Conservation (phyloP, 2,329 filamentous ascomycete genomes). For the Aureobasidium namibiae region DNA sequence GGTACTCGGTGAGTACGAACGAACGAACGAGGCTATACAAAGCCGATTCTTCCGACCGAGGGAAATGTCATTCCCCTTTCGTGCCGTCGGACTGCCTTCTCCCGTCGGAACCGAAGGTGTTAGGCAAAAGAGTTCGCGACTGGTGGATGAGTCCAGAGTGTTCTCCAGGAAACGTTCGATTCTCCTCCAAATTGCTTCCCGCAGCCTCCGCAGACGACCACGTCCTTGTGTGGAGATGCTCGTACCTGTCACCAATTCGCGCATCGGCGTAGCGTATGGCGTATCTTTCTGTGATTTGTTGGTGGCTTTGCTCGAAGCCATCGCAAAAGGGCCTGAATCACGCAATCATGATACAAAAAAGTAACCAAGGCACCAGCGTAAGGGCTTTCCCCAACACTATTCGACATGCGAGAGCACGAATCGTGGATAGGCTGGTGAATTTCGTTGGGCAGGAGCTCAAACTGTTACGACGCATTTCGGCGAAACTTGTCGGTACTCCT, state of each 20-base stretch:
- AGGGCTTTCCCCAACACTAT: background rate
- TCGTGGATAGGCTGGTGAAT: background rate
- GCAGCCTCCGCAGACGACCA: background rate
- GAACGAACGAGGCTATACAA: background rate
- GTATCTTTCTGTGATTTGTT: background rate
- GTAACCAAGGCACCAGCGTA: background rate
- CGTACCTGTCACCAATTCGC: background rate
- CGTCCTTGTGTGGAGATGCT: slow-evolving; percentile 1
- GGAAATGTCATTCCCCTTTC: background rate
- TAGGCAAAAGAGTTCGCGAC: background rate
- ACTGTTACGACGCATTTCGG: slow-evolving; percentile 1
- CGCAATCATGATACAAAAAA: background rate
- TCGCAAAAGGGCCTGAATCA: background rate
- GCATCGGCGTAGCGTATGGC: background rate
- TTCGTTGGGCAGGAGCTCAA: slow-evolving; percentile 1
- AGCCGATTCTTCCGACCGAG: background rate
- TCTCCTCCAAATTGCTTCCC: slow-evolving; percentile 2
- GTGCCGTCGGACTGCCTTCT: background rate
- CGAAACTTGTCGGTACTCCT: background rate
- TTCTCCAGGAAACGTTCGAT: background rate
- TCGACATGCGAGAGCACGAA: background rate
- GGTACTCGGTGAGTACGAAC: background rate
- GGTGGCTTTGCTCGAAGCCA: background rate
- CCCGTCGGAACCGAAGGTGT: background rate
- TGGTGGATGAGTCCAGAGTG: background rate